phyloP scores from a whole-genome alignment of 2,329 filamentous ascomycete species.

The Nothomitra cinnamomea region DNA sequence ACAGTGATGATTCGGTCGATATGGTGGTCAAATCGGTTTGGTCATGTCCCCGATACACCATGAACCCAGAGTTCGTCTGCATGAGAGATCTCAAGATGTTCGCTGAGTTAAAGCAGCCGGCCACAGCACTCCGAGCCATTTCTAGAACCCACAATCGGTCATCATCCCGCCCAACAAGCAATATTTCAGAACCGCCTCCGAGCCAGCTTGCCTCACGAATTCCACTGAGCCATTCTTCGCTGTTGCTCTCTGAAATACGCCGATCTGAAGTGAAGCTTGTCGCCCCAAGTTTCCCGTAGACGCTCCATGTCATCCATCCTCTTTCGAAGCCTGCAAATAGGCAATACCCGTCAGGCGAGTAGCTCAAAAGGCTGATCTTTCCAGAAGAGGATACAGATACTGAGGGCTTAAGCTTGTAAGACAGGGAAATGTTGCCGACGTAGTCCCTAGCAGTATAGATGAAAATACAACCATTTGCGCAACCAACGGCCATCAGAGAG shows the following conservation, averaged over 20 bases:
- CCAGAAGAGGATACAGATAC: conserved; percentile 54
- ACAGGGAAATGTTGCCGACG: conserved; percentile 75
- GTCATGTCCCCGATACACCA: conserved; percentile 89
- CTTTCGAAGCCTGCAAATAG: conserved; percentile 84
- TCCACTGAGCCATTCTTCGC: conserved; percentile 72
- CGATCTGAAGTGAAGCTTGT: conserved; percentile 64
- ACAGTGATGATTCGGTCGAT: conserved; percentile 81
- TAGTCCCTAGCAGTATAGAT: conserved; percentile 95
- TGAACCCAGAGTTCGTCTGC: conserved; percentile 73
- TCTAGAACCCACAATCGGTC: conserved; percentile 76
- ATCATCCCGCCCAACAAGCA: conserved; percentile 53
- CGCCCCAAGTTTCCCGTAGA: conserved; percentile 80
- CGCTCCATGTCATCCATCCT: conserved; percentile 94
- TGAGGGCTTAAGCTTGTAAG: conserved; percentile 57
- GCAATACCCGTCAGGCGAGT: conserved; percentile 92
- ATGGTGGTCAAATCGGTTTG: conserved; percentile 79
- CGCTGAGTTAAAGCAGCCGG: conserved; percentile 77
- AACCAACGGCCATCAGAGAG: conserved; percentile 79
- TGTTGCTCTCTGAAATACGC: conserved; percentile 44
- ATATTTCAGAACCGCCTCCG: conserved; percentile 69
- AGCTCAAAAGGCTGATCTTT: conserved; percentile 53
- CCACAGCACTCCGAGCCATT: conserved; percentile 85
- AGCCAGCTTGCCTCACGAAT: conserved; percentile 70
- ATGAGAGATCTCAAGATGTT: conserved; percentile 82
- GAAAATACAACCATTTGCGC: conserved; percentile 57